Base-by-base conservation (phyloP, 2,329 filamentous ascomycete genomes). In the Fusarium chlamydosporum region DNA sequence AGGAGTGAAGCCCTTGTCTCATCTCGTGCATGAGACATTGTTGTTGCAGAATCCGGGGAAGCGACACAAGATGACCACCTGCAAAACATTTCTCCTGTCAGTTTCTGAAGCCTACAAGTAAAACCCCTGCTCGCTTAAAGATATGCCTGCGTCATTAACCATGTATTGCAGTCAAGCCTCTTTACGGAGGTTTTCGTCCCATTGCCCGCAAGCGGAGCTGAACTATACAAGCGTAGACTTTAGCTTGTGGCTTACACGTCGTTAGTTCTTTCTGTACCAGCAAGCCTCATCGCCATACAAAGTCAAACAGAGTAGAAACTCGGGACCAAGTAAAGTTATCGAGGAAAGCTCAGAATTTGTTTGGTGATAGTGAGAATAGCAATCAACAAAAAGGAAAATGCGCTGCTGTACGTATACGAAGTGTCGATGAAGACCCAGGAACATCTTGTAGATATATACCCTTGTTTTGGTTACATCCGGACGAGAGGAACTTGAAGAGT, bases 131-230 rank as follows among this genome's bases (percentile, higher is more conserved):
- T 23, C 23, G 23, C 23, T 23, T 23, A 23, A 23, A 6, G 23
- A 23, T 23, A 23, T 23, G 23, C 18, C 6, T 41, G 13, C 20
- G 15, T 23, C 18, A 26, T 41, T 18, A 18, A 6, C 23, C 8
- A 16, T 41, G 31, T 48, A 20, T 27, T 20, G 26, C 43, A 27
- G 7, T 31, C 43, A 37, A 33, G 13, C 43, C 53, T 51, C 20
- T 51, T 50, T 42, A 23, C 23, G 23, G 26, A 56, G 53, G 34
- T 9, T 20, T 59, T 48, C 51, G 46, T 66, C 63, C 45, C 34
- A 38, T 56, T 20, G 35, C 50, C 61, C 45, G 48, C 18, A 52
- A 47, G 23, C 23, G 23, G 23, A 23, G 23, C 23, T 23, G 23
- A 23, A 23, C 23, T 23, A 23, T 23, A 23, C 23, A 23, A 23